A percentile compares a stretch with the other conserved stretches of the same genome.
Evolutionary conservation across 805 yeast species (phyloP).

Genomic region (Brettanomyces bruxellensis): DNA sequence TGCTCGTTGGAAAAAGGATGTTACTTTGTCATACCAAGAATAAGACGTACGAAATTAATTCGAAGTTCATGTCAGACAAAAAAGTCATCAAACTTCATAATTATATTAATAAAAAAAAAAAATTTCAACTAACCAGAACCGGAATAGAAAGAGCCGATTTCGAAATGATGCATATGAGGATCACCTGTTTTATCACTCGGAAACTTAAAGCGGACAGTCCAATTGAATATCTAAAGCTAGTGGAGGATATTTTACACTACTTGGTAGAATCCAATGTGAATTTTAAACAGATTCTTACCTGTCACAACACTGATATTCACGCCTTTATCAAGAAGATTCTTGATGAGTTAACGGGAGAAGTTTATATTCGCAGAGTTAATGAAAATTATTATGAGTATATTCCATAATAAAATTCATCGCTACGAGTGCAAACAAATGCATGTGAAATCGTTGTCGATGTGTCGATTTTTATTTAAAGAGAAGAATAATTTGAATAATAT

Average conservation of each 20-base stretch:
- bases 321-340: neutral
- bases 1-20: neutral
- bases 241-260: neutral
- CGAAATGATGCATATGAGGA: constrained; percentile 2
- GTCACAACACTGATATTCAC: neutral
- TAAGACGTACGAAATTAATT: neutral
- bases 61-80: neutral
- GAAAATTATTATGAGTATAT: neutral
- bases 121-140: neutral
- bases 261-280: neutral
- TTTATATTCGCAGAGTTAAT: neutral
- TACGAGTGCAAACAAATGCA: too few species aligned
- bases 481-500: too few species aligned
- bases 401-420: neutral
- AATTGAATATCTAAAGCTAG: neutral
- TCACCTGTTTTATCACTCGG: neutral
- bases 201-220: neutral
- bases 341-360: neutral
- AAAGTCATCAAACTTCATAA: neutral
- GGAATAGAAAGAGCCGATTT: neutral
- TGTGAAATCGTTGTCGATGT: too few species aligned
- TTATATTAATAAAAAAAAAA: neutral
- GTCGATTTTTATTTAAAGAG: too few species aligned
- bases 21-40: constrained; percentile 8
- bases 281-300: neutral